phyloP scores from a whole-genome alignment of 306 rosid genomes.

The Ormosia semicastrata region DNA sequence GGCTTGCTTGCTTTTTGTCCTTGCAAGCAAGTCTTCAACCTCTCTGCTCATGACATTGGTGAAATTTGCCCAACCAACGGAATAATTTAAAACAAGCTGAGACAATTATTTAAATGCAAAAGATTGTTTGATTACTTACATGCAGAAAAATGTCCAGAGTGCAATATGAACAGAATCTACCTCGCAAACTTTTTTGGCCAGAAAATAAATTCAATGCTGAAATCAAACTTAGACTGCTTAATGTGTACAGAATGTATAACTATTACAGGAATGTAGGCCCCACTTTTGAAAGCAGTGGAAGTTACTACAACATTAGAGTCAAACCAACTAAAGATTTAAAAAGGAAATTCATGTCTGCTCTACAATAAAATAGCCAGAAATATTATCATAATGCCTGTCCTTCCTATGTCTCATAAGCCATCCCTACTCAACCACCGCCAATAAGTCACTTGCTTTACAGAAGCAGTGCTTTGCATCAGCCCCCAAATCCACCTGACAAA shows the following conservation, averaged over 20 bases:
- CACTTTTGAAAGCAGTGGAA: not conserved
- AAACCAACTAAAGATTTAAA: not conserved
- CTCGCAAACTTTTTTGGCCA: not conserved
- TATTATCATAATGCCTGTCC: not conserved
- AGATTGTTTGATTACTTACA: not conserved
- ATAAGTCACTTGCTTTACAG: conserved; percentile 76
- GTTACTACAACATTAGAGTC: not conserved
- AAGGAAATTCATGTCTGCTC: not conserved
- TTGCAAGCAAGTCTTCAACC: too few relatives aligned
- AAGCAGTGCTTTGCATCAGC: conserved; percentile 74
- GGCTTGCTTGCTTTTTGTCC: too few relatives aligned
- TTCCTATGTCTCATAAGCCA: not conserved
- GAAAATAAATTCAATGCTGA: not conserved
- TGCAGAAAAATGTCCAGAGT: not conserved
- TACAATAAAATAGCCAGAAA: not conserved
- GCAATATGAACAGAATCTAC: not conserved
- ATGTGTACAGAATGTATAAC: not conserved
- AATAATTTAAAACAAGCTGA: not conserved
- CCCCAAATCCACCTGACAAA: conserved; percentile 92
- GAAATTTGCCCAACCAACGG: not conserved
- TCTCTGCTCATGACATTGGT: not conserved
- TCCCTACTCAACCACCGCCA: conserved; percentile 79
- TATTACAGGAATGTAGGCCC: not conserved
- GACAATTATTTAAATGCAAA: not conserved
- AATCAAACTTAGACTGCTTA: not conserved